Evolutionary conservation across 352 stramenopile species (phyloP).

Genomic region (Phytophthora tubulina): DNA sequence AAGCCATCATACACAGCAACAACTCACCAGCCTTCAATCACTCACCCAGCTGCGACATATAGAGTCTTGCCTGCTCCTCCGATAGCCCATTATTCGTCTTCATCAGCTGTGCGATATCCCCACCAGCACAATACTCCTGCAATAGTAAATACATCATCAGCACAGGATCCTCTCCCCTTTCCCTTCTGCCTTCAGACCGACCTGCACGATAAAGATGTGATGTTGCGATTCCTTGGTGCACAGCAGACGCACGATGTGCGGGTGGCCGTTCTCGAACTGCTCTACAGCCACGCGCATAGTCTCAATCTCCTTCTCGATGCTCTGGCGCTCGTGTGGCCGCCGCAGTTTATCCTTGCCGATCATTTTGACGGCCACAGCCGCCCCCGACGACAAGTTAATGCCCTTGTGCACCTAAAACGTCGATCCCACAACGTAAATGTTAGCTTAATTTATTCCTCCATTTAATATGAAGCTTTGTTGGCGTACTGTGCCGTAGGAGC

Average conservation of each 20-base stretch:
- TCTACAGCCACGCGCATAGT: slow-evolving; percentile 88
- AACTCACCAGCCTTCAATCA: neutral
- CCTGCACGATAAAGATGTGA: slow-evolving; percentile 86
- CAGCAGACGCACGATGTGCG: slow-evolving; percentile 82
- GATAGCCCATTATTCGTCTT: slow-evolving; percentile 68
- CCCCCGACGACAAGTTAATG: slow-evolving; percentile 81
- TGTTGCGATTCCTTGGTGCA: slow-evolving; percentile 86
- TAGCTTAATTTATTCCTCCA: neutral
- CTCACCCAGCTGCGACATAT: slow-evolving; percentile 82
- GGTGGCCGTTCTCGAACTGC: slow-evolving; percentile 88
- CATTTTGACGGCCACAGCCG: slow-evolving; percentile 84
- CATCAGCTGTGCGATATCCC: slow-evolving; percentile 79
- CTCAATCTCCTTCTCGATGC: slow-evolving; percentile 89
- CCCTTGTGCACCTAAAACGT: slow-evolving; percentile 76
- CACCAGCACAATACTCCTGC: slow-evolving; percentile 83
- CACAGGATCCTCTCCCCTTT: neutral
- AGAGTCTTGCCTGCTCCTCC: slow-evolving; percentile 76
- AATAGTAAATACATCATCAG: slow-evolving; percentile 10
- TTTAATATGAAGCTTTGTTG: neutral
- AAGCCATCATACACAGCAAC: neutral
- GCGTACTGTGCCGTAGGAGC: slow-evolving; percentile 84
- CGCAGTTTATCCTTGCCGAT: slow-evolving; percentile 83
- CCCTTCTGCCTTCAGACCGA: slow-evolving; percentile 19
- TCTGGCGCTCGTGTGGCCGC: slow-evolving; percentile 75
- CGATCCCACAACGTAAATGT: slow-evolving; percentile 5